Base-by-base conservation (phyloP, 108 stramenopile genomes). In the Discostella pseudostelligera region DNA sequence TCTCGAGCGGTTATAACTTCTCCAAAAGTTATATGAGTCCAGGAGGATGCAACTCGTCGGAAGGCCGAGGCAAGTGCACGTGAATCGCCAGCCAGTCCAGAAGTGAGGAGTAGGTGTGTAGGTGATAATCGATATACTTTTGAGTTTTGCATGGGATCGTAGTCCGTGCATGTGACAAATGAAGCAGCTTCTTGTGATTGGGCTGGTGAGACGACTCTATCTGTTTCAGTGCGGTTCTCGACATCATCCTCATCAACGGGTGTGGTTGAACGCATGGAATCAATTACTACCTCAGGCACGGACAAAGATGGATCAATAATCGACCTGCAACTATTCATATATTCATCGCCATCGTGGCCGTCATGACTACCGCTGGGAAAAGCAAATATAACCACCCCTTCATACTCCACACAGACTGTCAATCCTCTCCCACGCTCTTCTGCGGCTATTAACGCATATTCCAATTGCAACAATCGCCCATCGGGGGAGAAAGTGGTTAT, bases 31-130 rank as follows among this genome's bases (percentile, higher is more conserved):
- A 78, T 19, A 50, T 55, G 53, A 79, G 56, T 46, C 83, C 83
- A 65, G 47, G 73, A 39, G 51, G 68, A 32, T 66, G 74, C 54
- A 71, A 87, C 28, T 24, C 42, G 20, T 3, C 90, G 84, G 47
- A 87, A 70, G 25, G 57, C 56, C 40, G 70, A 60, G n/a, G 90
- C 87, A 60, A 89, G 56, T 17, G 69, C 36, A 2, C 82, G 77
- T 8, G 80, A 76, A 70, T 92, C 90, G 0, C 90, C 90, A 2
- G 82, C 81, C 5, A 92, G 75, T 26, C 90, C 90, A 9, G 87
- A 66, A 0, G 87, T 83, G n/a, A 87, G 59, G 20, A 78, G 46
- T 5, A 78, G 67, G 47, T 74, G 72, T 4, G 74, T 76, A 10
- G 74, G 62, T 10, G 74, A 74, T 0, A 74, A 59, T 32, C 72